Conservation (phyloP, 345 rosid species). For the Rhodomyrtus tomentosa region DNA sequence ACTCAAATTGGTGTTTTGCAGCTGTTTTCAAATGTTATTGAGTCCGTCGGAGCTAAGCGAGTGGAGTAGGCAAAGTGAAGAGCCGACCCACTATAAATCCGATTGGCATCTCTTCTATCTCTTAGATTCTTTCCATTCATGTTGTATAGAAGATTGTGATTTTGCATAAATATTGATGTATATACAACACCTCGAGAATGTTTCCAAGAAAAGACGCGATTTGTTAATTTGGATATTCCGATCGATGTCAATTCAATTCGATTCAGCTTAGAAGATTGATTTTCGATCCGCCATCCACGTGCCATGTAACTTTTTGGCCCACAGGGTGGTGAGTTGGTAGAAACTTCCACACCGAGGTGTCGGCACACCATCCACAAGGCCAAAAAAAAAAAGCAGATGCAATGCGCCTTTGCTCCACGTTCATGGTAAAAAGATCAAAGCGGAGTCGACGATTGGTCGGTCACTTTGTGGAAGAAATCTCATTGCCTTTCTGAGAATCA, state of each 20-base stretch:
- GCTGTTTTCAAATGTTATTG: not conserved
- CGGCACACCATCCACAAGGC: not conserved
- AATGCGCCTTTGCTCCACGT: not conserved
- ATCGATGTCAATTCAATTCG: not conserved
- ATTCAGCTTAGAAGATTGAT: not conserved
- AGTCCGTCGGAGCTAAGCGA: too few species aligned
- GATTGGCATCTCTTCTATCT: too few species aligned
- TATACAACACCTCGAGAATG: too few species aligned
- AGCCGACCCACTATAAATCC: too few species aligned
- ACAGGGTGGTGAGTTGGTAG: not conserved
- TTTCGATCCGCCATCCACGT: not conserved
- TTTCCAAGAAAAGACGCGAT: too few species aligned
- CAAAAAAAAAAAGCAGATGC: not conserved
- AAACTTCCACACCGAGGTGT: not conserved
- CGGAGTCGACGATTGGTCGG: not conserved
- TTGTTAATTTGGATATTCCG: too few species aligned
- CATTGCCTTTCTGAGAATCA: not conserved
- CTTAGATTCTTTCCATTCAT: too few species aligned
- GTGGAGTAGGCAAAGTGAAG: too few species aligned
- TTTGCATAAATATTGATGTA: too few species aligned
- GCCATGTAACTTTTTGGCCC: not conserved
- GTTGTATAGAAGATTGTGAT: too few species aligned
- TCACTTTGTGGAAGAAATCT: not conserved
- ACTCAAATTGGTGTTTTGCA: not conserved
- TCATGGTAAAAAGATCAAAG: not conserved